Evolutionary conservation across 176 grass and related monocot species (phyloP).

Genomic region (Aegilops umbellulata): DNA sequence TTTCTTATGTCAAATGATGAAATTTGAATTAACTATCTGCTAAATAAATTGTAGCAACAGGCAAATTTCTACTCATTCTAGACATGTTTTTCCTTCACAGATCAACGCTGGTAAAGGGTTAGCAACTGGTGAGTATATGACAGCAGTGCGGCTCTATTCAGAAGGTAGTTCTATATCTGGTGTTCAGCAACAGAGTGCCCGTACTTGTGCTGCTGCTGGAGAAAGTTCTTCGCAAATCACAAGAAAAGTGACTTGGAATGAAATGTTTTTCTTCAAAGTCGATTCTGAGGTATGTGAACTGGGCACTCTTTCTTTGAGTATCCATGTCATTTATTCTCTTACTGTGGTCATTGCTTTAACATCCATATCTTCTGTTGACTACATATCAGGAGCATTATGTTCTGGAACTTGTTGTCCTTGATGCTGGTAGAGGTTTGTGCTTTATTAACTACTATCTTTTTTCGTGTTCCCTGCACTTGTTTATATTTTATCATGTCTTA

Average conservation of each 20-base stretch:
- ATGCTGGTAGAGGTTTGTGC: conserved; percentile 86
- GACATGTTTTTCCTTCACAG: conserved; percentile 43
- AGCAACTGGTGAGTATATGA: conserved; percentile 64
- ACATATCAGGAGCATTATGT: conserved; percentile 68
- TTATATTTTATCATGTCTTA: conserved; percentile 31
- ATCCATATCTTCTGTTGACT: conserved; percentile 32
- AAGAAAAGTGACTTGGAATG: conserved; percentile 67
- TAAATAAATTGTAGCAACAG: conserved; percentile 14
- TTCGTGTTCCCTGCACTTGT: conserved; percentile 29
- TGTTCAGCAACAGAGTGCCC: conserved; percentile 78
- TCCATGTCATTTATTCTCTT: conserved; percentile 25
- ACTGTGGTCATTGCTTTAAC: not conserved
- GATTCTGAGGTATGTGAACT: conserved; percentile 55
- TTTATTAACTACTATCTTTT: conserved; percentile 21
- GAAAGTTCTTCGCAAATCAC: conserved; percentile 44
- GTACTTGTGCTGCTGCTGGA: conserved; percentile 63
- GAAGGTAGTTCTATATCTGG: conserved; percentile 36
- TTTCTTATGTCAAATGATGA: conserved; percentile 1
- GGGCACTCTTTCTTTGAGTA: conserved; percentile 1
- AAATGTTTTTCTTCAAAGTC: conserved; percentile 98
- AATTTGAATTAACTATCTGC: not conserved
- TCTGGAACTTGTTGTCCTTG: conserved; percentile 74
- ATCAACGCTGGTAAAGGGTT: conserved; percentile 51
- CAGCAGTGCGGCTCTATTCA: conserved; percentile 60
- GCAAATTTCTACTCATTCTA: not conserved